phyloP scores from a whole-genome alignment of 2,329 filamentous ascomycete genomes.

The Stachybotrys elegans region DNA sequence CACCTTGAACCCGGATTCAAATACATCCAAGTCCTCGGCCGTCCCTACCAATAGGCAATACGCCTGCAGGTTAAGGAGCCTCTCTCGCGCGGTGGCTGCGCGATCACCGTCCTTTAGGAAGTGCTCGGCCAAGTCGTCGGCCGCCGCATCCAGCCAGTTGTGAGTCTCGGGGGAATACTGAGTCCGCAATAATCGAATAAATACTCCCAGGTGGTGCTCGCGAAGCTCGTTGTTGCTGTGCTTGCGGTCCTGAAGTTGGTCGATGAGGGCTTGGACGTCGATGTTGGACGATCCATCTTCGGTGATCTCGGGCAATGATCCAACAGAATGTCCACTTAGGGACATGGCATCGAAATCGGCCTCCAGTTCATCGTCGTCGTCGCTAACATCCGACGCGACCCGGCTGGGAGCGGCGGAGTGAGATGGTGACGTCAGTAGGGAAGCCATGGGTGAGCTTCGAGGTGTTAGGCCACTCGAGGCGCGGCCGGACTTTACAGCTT shows the following conservation, averaged over 20 bases:
- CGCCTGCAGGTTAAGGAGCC: conserved; percentile 64
- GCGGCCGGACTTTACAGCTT: conserved; percentile 55
- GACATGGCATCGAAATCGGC: conserved; percentile 37
- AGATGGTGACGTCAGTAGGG: conserved; percentile 50
- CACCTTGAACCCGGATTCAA: conserved; percentile 20
- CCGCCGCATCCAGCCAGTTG: conserved; percentile 13
- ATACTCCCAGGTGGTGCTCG: conserved; percentile 38
- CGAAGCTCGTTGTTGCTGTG: conserved; percentile 68
- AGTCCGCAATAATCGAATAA: conserved; percentile 48
- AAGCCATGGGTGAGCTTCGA: conserved; percentile 52
- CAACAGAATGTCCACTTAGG: conserved; percentile 34
- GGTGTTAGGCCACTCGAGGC: conserved; percentile 55
- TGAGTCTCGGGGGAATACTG: conserved; percentile 19
- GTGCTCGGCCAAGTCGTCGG: conserved; percentile 53
- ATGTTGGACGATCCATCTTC: conserved; percentile 63
- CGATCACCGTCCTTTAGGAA: conserved; percentile 67
- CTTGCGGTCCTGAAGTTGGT: conserved; percentile 70
- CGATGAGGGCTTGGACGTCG: conserved; percentile 57
- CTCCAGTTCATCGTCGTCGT: conserved; percentile 41
- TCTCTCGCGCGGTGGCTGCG: conserved; percentile 64
- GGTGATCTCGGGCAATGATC: conserved; percentile 46
- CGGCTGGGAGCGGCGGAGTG: conserved; percentile 57
- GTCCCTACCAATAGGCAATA: conserved; percentile 64
- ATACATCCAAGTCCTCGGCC: conserved; percentile 51
- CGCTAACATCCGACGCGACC: conserved; percentile 56